These are phyloP conservation scores for Cucumis cinereus DNA, from an alignment of 306 rosid species.

Conservation along the genomic window DNA sequence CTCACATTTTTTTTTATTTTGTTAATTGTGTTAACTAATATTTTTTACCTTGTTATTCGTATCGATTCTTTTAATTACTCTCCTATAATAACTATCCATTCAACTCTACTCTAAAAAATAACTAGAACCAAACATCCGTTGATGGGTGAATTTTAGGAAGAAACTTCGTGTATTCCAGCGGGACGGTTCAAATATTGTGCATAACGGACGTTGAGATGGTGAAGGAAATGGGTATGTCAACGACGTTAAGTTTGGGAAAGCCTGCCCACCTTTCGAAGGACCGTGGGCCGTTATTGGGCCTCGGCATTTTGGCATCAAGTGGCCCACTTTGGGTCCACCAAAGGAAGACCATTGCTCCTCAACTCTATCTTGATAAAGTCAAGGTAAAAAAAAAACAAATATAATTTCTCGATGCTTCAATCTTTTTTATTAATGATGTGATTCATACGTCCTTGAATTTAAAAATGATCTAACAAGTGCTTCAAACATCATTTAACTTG, in stretches of 20 bases:
- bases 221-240: slow-evolving; percentile 22
- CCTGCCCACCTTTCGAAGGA: slow-evolving; percentile 21
- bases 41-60: no score
- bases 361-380: slow-evolving; percentile 24
- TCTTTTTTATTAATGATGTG: no score
- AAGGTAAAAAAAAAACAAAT: slow-evolving; percentile 19
- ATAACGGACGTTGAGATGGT: slow-evolving; percentile 20
- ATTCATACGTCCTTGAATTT: no score
- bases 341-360: slow-evolving; percentile 31
- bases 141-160: slow-evolving; percentile 18
- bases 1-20: no score
- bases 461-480: no score
- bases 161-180: slow-evolving; percentile 17
- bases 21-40: no score
- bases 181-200: slow-evolving; percentile 17
- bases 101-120: no score
- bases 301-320: slow-evolving; percentile 21
- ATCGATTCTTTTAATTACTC: no score
- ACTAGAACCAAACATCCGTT: no score
- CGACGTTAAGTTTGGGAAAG: slow-evolving; percentile 22
- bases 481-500: no score
- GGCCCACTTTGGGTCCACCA: slow-evolving; percentile 34
- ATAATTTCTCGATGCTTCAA: no score
- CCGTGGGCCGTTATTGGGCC: slow-evolving; percentile 22
- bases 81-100: no score